Evolutionary conservation across 768 basidiomycete species (phyloP).

Genomic region (Suillus subluteus): DNA sequence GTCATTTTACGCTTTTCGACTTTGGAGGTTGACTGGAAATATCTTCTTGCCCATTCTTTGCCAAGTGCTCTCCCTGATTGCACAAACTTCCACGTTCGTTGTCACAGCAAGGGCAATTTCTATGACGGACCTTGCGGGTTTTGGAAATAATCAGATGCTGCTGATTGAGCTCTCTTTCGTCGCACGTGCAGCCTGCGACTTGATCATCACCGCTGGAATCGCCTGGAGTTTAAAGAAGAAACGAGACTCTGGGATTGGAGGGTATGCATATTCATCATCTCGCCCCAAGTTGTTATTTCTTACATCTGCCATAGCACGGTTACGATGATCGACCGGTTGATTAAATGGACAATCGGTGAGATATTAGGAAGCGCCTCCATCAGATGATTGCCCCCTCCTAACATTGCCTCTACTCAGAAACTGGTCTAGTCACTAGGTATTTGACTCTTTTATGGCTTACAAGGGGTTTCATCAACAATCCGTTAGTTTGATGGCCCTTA

Average conservation of each 20-base stretch:
- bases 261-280: background rate
- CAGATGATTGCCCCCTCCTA: too few relatives aligned
- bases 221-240: conserved; percentile 1
- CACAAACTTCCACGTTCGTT: background rate
- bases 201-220: conserved; percentile 8
- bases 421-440: background rate
- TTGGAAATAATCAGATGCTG: background rate
- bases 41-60: conserved; percentile 4
- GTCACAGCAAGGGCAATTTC: background rate
- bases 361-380: background rate
- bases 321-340: background rate
- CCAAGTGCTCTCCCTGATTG: background rate
- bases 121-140: background rate
- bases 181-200: conserved; percentile 5
- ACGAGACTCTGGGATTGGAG: background rate
- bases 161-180: background rate
- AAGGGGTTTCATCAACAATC: background rate
- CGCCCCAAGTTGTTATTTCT: background rate
- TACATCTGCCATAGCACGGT: background rate
- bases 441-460: background rate
- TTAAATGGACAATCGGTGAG: background rate
- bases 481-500: background rate
- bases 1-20: conserved; percentile 12
- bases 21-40: conserved; percentile 8
- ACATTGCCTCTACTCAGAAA: background rate